phyloP scores from a whole-genome alignment of 2,329 filamentous ascomycete genomes.

The Mollisia scopiformis region DNA sequence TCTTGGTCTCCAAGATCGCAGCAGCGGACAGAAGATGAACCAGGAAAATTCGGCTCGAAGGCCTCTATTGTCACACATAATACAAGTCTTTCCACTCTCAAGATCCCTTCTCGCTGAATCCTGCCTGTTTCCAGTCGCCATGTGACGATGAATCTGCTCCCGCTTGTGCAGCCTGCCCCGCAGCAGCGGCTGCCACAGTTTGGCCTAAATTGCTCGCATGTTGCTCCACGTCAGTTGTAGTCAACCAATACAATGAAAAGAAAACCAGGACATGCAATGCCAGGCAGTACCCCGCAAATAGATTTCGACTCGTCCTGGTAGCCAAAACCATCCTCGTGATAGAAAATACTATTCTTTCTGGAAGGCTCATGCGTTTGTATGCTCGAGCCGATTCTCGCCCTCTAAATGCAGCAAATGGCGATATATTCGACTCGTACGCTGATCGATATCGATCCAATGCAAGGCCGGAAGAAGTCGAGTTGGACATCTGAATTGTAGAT shows the following conservation, averaged over 20 bases:
- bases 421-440: slow-evolving; percentile 93
- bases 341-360: slow-evolving; percentile 88
- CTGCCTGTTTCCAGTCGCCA: slow-evolving; percentile 66
- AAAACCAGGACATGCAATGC: slow-evolving; percentile 89
- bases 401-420: slow-evolving; percentile 92
- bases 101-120: slow-evolving; percentile 33
- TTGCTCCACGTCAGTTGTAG: slow-evolving; percentile 66
- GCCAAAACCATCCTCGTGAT: slow-evolving; percentile 89
- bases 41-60: slow-evolving; percentile 8
- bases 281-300: slow-evolving; percentile 92
- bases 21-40: background rate
- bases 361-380: slow-evolving; percentile 89
- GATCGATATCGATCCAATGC: slow-evolving; percentile 84
- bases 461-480: slow-evolving; percentile 62
- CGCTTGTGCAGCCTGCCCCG: slow-evolving; percentile 40
- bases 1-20: background rate
- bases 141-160: slow-evolving; percentile 41
- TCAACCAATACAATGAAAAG: slow-evolving; percentile 82
- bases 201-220: slow-evolving; percentile 35
- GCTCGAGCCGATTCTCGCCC: slow-evolving; percentile 91
- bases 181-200: slow-evolving; percentile 47
- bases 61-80: slow-evolving; percentile 31
- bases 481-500: slow-evolving; percentile 66
- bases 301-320: slow-evolving; percentile 85
- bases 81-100: slow-evolving; percentile 28